phyloP scores from a whole-genome alignment of 208 protist species.

The Acanthamoeba royreba region DNA sequence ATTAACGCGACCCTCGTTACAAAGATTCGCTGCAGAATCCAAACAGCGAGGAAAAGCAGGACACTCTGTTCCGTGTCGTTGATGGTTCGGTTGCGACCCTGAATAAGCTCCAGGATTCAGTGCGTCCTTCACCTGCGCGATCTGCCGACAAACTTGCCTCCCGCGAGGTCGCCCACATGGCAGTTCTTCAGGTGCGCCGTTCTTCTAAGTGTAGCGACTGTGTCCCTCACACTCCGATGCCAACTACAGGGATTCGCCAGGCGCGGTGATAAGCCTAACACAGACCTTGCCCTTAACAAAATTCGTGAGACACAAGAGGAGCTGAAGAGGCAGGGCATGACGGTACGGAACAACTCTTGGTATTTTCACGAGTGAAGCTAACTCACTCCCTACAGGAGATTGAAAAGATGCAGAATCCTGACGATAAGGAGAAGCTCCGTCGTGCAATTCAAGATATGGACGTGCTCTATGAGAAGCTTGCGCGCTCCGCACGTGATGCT shows the following conservation, averaged over 20 bases:
- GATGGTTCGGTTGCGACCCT: neutral
- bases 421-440: neutral
- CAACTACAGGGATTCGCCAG: neutral
- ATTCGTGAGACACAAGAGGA: neutral
- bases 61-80: neutral
- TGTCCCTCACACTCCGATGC: neutral
- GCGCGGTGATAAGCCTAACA: neutral
- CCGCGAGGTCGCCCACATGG: neutral
- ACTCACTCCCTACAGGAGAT: neutral
- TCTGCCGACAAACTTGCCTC: neutral
- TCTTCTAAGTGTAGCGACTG: neutral
- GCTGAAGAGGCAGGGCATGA: neutral
- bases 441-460: neutral
- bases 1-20: neutral
- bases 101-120: neutral
- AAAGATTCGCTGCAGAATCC: conserved; percentile 6
- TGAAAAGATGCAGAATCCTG: neutral
- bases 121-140: neutral
- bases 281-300: neutral
- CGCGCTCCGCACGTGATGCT: neutral
- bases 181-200: neutral
- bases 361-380: neutral
- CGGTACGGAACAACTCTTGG: neutral
- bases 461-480: neutral
- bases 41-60: neutral